Base-by-base conservation (phyloP, 768 basidiomycete genomes). In the Hygrophorus russula region DNA sequence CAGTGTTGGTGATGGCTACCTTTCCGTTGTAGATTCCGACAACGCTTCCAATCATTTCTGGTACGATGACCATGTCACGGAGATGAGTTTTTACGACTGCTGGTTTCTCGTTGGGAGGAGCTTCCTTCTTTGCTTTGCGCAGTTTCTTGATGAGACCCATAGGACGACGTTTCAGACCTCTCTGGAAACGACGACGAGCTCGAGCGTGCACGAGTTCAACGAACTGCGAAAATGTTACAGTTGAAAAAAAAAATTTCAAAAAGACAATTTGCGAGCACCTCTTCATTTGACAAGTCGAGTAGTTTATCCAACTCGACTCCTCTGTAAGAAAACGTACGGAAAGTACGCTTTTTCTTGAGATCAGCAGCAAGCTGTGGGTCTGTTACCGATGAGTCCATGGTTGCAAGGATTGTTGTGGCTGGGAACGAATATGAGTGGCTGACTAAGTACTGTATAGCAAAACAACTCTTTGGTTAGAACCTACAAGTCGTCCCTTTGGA, bases 91-190 rank as follows among this genome's bases (percentile, higher is more conserved):
- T 99, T 59, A 99, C 94, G 55, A 92, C 87, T 41, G 90, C 76
- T 47, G 96, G 96, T 76, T 99, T 98, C 72, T 98, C 93, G 69
- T 97, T 96, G 54, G 94, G 88, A 45, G 80, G 87, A n/a, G 92
- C 91, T 67, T 97, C 92, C 73, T 94, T 98, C 80, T 99, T 99
- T 46, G 96, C 90, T 69, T 96, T 94, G 66, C 96, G 89, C 56
- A 99, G 77, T 70, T 99, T 99, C 78, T 98, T 98, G 64, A 99
- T 97, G 54, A 99, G 80, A 52, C 91, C 91, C 84, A 99, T 85
- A 34, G 96, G 93, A 64, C 84, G 83, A 69, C 93, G 88, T 75
- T 98, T 98, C 58, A 99, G 83, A 57, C 96, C 96, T 56, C 96
- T 88, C 67, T 91, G 86, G 84, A 99, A 99, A 65, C 94, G 89